phyloP scores from a whole-genome alignment of 176 grass and related monocot genomes.

The Aegilops tauschii region DNA sequence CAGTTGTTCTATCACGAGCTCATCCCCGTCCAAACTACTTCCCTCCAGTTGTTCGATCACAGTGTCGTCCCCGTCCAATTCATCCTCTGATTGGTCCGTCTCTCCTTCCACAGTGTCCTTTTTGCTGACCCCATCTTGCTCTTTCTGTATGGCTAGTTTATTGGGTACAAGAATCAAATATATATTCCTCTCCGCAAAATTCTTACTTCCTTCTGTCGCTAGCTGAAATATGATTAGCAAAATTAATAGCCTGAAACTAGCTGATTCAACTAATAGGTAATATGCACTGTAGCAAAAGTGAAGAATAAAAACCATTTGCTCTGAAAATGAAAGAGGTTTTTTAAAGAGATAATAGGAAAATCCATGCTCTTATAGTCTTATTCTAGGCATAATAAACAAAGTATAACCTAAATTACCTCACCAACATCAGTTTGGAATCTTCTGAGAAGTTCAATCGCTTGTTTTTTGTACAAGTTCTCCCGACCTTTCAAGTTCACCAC shows the following conservation, averaged over 20 bases:
- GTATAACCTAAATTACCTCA: constrained; percentile 56
- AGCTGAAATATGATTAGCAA: constrained; percentile 54
- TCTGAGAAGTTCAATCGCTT: constrained; percentile 80
- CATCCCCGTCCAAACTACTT: constrained; percentile 29
- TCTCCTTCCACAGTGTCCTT: constrained; percentile 39
- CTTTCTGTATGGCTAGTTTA: constrained; percentile 86
- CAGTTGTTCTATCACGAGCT: background rate
- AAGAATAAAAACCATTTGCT: background rate
- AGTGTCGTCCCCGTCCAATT: constrained; percentile 15
- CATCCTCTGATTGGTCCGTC: constrained; percentile 14
- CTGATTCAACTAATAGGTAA: background rate
- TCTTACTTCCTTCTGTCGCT: constrained; percentile 76
- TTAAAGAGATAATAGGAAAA: background rate
- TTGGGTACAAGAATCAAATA: constrained; percentile 85
- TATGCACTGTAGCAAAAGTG: background rate
- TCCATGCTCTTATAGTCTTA: background rate
- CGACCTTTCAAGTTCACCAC: constrained; percentile 92
- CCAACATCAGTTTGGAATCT: constrained; percentile 90
- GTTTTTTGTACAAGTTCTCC: constrained; percentile 79
- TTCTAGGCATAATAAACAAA: background rate
- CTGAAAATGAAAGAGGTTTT: background rate
- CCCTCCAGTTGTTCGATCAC: constrained; percentile 21
- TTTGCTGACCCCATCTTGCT: constrained; percentile 62
- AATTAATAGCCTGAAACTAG: background rate
- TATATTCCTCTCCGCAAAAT: constrained; percentile 73